phyloP scores from a whole-genome alignment of 306 rosid species.

The Cucurbita pepo region DNA sequence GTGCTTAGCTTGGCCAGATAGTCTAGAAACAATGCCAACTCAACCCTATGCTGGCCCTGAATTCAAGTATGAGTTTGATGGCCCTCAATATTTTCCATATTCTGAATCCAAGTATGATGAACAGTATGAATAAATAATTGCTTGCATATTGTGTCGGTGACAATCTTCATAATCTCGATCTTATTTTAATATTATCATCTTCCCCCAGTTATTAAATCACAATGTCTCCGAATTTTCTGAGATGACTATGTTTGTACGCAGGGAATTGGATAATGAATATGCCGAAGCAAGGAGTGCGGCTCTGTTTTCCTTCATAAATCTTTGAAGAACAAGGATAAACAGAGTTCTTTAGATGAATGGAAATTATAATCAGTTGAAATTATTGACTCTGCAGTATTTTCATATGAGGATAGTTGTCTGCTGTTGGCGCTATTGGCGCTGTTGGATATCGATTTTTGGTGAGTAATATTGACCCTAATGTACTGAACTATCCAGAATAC shows the following conservation, averaged over 20 bases:
- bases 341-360: slow-evolving; percentile 68
- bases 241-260: slow-evolving; percentile 16
- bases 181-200: background rate
- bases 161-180: background rate
- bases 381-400: slow-evolving; percentile 7
- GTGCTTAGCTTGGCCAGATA: slow-evolving; percentile 87
- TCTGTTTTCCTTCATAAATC: slow-evolving; percentile 57
- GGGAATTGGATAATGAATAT: slow-evolving; percentile 86
- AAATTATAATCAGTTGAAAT: slow-evolving; percentile 31
- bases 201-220: background rate
- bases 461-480: background rate
- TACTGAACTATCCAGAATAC: background rate
- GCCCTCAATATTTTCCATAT: background rate
- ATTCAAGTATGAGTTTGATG: slow-evolving; percentile 42
- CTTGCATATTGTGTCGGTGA: background rate
- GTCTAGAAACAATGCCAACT: slow-evolving; percentile 24
- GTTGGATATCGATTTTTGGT: background rate
- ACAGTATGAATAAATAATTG: background rate
- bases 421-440: background rate
- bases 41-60: slow-evolving; percentile 65
- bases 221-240: background rate
- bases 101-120: background rate
- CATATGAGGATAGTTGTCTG: background rate
- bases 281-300: slow-evolving; percentile 62
- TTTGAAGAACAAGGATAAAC: slow-evolving; percentile 63